These are phyloP conservation scores for Lecanoromycetidae sp. DNA, from an alignment of 2,329 filamentous ascomycete genomes.

Conservation along the genomic window DNA sequence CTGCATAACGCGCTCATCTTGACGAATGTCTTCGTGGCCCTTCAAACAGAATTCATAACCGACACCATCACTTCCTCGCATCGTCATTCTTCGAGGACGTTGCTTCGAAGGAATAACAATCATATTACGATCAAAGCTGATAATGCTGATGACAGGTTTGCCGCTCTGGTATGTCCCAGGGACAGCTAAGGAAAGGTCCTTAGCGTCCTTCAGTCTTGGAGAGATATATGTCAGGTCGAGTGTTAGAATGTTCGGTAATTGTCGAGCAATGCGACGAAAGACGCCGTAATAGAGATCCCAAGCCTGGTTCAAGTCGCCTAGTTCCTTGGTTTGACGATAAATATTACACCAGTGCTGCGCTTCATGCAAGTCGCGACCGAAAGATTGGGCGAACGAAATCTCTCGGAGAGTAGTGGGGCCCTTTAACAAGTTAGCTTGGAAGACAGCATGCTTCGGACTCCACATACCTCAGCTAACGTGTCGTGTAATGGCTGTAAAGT, in stretches of 20 bases:
- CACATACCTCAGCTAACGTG: conserved; percentile 56
- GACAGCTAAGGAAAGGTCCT: conserved; percentile 83
- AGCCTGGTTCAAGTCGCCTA: conserved; percentile 90
- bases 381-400: conserved; percentile 94
- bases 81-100: conserved; percentile 75
- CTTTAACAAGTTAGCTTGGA: conserved; percentile 19
- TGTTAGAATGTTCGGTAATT: conserved; percentile 82
- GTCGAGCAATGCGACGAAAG: conserved; percentile 86
- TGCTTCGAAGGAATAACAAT: conserved; percentile 96
- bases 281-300: conserved; percentile 99
- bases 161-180: conserved; percentile 84
- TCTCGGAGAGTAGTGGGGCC: conserved; percentile 89
- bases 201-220: conserved; percentile 75
- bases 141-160: conserved; percentile 68
- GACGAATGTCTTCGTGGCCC: conserved; percentile 97
- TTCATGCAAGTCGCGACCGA: conserved; percentile 87
- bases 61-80: conserved; percentile 78
- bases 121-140: conserved; percentile 79
- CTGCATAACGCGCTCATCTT: conserved; percentile 99
- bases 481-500: conserved; percentile 84
- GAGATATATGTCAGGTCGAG: conserved; percentile 95
- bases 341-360: conserved; percentile 92
- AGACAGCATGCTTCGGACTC: not conserved
- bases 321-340: conserved; percentile 76
- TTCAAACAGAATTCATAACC: conserved; percentile 86